phyloP scores from a whole-genome alignment of 176 grass and related monocot genomes.

The Aegilops longissima region DNA sequence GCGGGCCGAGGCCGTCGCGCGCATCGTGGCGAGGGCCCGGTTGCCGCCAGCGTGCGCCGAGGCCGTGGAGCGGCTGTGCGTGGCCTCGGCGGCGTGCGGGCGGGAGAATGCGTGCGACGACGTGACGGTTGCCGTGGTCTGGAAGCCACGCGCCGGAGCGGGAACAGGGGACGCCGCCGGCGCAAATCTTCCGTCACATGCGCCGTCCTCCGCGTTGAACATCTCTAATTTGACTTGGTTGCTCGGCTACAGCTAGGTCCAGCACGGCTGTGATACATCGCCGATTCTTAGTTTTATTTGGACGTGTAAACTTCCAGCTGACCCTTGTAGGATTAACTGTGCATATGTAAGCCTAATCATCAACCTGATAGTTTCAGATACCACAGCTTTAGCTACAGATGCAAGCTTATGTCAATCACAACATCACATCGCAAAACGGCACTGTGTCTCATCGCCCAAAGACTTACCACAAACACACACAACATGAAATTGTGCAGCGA shows the following conservation, averaged over 20 bases:
- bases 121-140: conserved; percentile 1
- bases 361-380: too few relatives aligned
- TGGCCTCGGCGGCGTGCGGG: background rate
- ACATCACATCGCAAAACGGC: too few relatives aligned
- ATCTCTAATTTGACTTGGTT: background rate
- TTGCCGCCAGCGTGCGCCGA: background rate
- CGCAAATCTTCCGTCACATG: background rate
- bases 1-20: background rate
- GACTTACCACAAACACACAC: too few relatives aligned
- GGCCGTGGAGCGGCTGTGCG: background rate
- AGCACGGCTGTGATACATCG: background rate
- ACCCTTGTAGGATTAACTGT: background rate
- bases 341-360: background rate
- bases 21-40: background rate
- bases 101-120: background rate
- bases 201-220: background rate
- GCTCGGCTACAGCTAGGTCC: background rate
- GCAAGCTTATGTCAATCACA: too few relatives aligned
- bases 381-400: background rate
- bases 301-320: background rate
- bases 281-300: background rate
- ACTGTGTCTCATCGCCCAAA: too few relatives aligned
- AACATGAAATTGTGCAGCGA: conserved; percentile 34
- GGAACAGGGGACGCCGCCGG: background rate
- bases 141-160: background rate